Conservation (phyloP, 2,329 filamentous ascomycete species). For the Botrytis cinerea region DNA sequence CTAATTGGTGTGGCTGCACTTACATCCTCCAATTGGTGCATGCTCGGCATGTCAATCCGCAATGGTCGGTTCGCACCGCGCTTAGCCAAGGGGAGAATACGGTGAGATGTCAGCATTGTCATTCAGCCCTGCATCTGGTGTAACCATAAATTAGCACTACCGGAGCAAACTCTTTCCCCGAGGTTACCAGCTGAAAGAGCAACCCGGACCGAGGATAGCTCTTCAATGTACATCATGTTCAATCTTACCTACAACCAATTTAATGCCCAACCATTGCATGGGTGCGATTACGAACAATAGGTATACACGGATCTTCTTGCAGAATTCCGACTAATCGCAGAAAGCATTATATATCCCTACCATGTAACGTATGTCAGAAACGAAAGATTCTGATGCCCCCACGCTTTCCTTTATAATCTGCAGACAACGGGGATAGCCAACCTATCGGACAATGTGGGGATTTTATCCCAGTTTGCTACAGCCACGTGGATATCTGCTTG, state of each 20-base stretch:
- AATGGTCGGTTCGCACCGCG: slow-evolving; percentile 10
- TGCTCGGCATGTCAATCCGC: slow-evolving; percentile 3
- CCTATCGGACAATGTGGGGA: not conserved
- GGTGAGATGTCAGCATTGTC: not conserved
- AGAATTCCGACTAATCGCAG: not conserved
- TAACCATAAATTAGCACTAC: not conserved
- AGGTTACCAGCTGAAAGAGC: not conserved
- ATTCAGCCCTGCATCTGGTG: slow-evolving; percentile 6
- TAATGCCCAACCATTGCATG: not conserved
- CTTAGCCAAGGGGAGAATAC: slow-evolving; percentile 8
- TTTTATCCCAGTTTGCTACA: not conserved
- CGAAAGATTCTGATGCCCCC: not conserved
- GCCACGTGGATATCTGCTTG: not conserved
- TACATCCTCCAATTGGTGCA: not conserved
- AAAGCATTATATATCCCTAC: not conserved
- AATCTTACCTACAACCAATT: not conserved
- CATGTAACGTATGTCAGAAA: not conserved
- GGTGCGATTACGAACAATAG: not conserved
- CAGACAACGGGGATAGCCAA: not conserved
- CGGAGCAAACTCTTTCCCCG: not conserved
- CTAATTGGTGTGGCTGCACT: not conserved
- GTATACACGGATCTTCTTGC: not conserved
- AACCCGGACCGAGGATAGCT: not conserved
- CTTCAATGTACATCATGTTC: not conserved
- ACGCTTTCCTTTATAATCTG: not conserved